Evolutionary conservation across 441 rosid species (phyloP), one percentile per base, ranked within the genome.

Genomic region (Codiaeum variegatum): DNA sequence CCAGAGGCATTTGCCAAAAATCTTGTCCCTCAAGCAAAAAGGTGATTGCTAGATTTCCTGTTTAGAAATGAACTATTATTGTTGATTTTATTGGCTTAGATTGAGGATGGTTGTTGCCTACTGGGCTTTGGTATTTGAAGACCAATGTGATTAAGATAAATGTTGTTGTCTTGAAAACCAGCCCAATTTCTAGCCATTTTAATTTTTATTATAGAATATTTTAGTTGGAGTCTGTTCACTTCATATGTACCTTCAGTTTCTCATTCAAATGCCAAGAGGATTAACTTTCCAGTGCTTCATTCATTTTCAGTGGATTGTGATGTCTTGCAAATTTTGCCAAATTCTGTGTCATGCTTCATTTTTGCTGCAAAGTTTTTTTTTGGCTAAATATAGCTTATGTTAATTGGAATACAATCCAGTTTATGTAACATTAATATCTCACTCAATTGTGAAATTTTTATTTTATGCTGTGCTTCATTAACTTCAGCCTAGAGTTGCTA

Each of bases 1-100:
- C 99, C 99, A 19, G 88, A 87, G 83, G 99, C 94, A 67, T 96
- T 96, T 86, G 85, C 85, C 70, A 76, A 88, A 83, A 89, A 88
- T 79, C 99, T 96, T 66, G 97, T 93, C 77, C 82, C 83, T 46
- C 81, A 80, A 73, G 87, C 79, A 24, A 85, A 78, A 76, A 85
- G 99, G 99, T 94, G 58, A 38, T 32, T 66, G n/a, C 66, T 70
- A 65, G 1, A 66, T 68, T 69, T 15, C 59, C 54, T 62, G 40
- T 62, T 52, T 10, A 34, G 55, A 61, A 61, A 21, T 78, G 62
- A 21, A 24, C 28, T 26, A 31, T 2, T 56, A 44, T 65, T 7
- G 26, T 44, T 46, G 29, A 58, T 13, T 59, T 31, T 52, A 38
- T 42, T n/a, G 65, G 70, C 29, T 31, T 58, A 60, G 15, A 66